A percentile compares a stretch with the other conserved stretches of the same genome.
These are phyloP conservation scores for Apiotrichum sp. DNA, from an alignment of 1,284 basidiomycete species.

Conservation along the genomic window DNA sequence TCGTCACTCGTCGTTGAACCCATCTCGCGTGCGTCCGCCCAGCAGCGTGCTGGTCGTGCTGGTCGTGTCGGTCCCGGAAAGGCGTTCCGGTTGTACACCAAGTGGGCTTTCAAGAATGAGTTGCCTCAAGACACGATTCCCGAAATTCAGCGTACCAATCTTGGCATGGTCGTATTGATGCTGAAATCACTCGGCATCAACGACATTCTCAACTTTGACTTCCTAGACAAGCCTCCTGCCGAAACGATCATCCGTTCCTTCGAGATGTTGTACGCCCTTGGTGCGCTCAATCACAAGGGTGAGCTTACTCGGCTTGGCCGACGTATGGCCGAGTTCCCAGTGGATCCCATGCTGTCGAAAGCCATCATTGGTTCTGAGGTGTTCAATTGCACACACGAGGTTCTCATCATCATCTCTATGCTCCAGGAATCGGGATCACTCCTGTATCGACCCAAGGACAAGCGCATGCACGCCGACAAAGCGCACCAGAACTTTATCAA, in stretches of 20 bases:
- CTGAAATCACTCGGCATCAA: constrained; percentile 60
- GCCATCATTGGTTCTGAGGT: constrained; percentile 91
- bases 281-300: constrained; percentile 91
- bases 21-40: constrained; percentile 91
- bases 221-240: constrained; percentile 67
- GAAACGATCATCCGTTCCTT: constrained; percentile 96
- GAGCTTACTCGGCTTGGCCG: constrained; percentile 93
- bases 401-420: constrained; percentile 96
- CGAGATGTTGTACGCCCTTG: constrained; percentile 89
- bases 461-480: constrained; percentile 90
- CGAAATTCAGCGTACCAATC: constrained; percentile 52
- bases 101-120: constrained; percentile 60
- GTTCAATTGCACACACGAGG: constrained; percentile 94
- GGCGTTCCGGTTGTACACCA: constrained; percentile 75
- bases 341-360: constrained; percentile 96
- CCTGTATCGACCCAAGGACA: constrained; percentile 97
- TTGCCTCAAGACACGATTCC: constrained; percentile 58
- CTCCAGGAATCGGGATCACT: constrained; percentile 89
- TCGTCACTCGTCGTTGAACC: constrained; percentile 89
- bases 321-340: constrained; percentile 97
- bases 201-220: constrained; percentile 59
- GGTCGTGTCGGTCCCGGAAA: constrained; percentile 98
- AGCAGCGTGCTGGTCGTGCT: constrained; percentile 93
- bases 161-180: constrained; percentile 54
- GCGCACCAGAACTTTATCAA: constrained; percentile 94